These are phyloP conservation scores for Dentipellis sp. DNA, from an alignment of 768 basidiomycete genomes.

Conservation along the genomic window DNA sequence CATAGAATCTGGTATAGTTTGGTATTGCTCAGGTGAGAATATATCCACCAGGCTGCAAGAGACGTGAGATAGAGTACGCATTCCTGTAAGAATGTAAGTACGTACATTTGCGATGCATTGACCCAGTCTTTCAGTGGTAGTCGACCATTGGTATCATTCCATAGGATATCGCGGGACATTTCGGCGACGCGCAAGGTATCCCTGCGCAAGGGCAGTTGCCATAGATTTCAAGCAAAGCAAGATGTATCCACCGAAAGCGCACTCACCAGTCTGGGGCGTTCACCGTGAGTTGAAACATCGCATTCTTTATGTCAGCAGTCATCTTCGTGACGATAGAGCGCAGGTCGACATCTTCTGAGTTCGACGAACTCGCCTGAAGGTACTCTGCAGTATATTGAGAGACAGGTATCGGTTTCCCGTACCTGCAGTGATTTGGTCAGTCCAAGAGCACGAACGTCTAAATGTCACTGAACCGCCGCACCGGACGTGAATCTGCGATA, in stretches of 20 bases:
- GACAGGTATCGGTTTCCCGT: conserved; percentile 71
- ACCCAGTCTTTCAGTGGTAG: conserved; percentile 78
- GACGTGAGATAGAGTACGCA: conserved; percentile 32
- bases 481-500: not conserved
- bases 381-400: conserved; percentile 71
- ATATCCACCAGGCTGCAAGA: conserved; percentile 61
- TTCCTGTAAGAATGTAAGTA: conserved; percentile 5
- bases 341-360: conserved; percentile 44
- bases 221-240: not conserved
- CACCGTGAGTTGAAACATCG: conserved; percentile 65
- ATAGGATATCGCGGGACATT: conserved; percentile 86
- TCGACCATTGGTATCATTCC: conserved; percentile 60
- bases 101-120: conserved; percentile 80
- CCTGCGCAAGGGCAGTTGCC: conserved; percentile 40
- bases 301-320: conserved; percentile 60
- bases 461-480: not conserved
- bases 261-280: conserved; percentile 91
- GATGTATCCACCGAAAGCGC: not conserved
- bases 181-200: conserved; percentile 80
- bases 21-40: conserved; percentile 42
- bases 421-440: conserved; percentile 36
- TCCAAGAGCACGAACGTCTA: not conserved
- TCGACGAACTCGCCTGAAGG: conserved; percentile 30
- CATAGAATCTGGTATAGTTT: conserved; percentile 51
- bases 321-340: conserved; percentile 79